Base-by-base conservation (phyloP, 2,329 filamentous ascomycete genomes). In the Colletotrichum shisoi region DNA sequence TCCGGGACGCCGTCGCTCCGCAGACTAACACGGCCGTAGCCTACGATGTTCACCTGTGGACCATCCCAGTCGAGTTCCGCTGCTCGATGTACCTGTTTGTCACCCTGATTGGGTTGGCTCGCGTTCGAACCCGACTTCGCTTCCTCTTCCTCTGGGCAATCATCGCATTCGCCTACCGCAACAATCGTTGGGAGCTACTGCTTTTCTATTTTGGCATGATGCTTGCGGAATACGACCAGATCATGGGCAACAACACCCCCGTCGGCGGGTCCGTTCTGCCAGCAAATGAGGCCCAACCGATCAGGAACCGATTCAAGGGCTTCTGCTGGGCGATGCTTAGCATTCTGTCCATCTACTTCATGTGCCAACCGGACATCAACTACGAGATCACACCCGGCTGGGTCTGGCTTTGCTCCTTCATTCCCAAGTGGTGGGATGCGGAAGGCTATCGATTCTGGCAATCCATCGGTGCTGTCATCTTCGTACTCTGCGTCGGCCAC, bases 41-140 rank as follows among this genome's bases (percentile, higher is more conserved):
- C 24, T 86, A 87, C 71, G 85, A 88, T 71, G 80, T 85, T 31
- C 86, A 89, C 69, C 75, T 88, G 27, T 89, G 86, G 86, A 88
- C 87, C 5, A 88, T 89, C 49, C 86, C 86, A 3, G 81, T 87
- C 53, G 86, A 89, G 73, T 87, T 86, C 71, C 80, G 83, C 67
- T 85, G 83, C 73, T 87, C 84, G 2, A 81, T 89, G 73, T 79
- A 85, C 65, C 79, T 88, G 11, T 88, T 88, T 73, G 75, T 87
- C 8, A 78, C 80, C 13, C 74, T 87, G 24, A 67, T 87, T 4
- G 85, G 80, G 21, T 80, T 83, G 11, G 82, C 83, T 6, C 78
- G 82, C 31, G 73, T 86, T 39, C 79, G 79, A 44, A 79, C 76
- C 2, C 69, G 76, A 12, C 71, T 81, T 51, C 79, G 86, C 21